A percentile compares a stretch with the other conserved stretches of the same genome.
phyloP scores from a whole-genome alignment of 805 yeast genomes.

The Teunomyces gatunensis region DNA sequence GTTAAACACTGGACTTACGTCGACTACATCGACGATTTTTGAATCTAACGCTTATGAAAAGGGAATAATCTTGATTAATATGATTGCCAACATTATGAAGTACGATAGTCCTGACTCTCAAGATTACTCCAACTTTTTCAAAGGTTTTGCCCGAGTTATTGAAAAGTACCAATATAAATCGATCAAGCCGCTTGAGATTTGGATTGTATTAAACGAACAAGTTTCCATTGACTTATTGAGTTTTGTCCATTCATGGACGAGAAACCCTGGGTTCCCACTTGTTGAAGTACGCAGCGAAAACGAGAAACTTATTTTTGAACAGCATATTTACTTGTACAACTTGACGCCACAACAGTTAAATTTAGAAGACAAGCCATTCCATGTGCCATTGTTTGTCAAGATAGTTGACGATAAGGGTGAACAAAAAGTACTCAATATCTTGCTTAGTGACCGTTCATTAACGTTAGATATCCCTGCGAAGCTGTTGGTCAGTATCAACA shows the following conservation, averaged over 20 bases:
- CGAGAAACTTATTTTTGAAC: constrained; percentile 30
- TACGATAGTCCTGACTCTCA: constrained; percentile 18
- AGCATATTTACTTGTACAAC: constrained; percentile 35
- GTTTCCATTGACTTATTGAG: constrained; percentile 45
- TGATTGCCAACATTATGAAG: constrained; percentile 47
- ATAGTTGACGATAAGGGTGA: constrained; percentile 27
- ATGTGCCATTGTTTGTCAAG: constrained; percentile 55
- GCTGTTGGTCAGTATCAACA: constrained; percentile 41
- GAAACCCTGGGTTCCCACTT: constrained; percentile 59
- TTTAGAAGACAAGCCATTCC: constrained; percentile 58
- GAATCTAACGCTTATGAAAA: constrained; percentile 53
- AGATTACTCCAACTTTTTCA: constrained; percentile 26
- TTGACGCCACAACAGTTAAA: constrained; percentile 21
- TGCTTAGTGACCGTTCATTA: constrained; percentile 44
- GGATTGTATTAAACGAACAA: constrained; percentile 41
- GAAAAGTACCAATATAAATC: constrained; percentile 30
- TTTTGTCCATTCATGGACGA: constrained; percentile 59
- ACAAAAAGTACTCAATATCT: constrained; percentile 28
- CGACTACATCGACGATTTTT: constrained; percentile 45
- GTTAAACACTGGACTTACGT: constrained; percentile 18
- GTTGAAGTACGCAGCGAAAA: constrained; percentile 33
- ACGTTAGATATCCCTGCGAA: constrained; percentile 26
- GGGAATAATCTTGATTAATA: constrained; percentile 55
- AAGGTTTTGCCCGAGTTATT: constrained; percentile 39
- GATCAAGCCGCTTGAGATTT: constrained; percentile 51